A percentile compares a stretch with the other conserved stretches of the same genome.
phyloP scores from a whole-genome alignment of 768 basidiomycete genomes.

The Termitomyces sp. region DNA sequence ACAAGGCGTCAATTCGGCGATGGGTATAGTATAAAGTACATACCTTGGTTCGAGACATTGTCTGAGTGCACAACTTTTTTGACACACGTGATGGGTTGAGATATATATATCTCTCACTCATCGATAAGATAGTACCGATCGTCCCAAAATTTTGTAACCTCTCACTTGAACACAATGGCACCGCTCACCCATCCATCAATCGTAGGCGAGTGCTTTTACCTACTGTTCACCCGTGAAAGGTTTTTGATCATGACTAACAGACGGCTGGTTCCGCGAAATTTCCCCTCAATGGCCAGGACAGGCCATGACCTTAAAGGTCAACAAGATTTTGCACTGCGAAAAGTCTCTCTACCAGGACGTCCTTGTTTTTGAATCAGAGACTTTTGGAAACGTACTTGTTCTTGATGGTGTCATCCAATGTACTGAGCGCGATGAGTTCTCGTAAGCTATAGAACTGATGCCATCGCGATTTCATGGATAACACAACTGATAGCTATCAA shows the following conservation, averaged over 20 bases:
- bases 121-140: slow-evolving; percentile 6
- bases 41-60: slow-evolving; percentile 2
- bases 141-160: slow-evolving; percentile 6
- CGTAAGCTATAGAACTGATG: slow-evolving; percentile 47
- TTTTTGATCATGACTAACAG: slow-evolving; percentile 21
- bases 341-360: slow-evolving; percentile 95
- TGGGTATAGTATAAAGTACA: not conserved
- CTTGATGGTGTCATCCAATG: slow-evolving; percentile 95
- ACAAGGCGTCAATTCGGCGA: not conserved
- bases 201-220: slow-evolving; percentile 31
- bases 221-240: not conserved
- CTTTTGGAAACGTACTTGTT: slow-evolving; percentile 94
- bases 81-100: not conserved
- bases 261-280: slow-evolving; percentile 96
- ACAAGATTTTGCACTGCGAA: slow-evolving; percentile 91
- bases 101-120: not conserved
- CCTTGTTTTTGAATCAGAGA: slow-evolving; percentile 93
- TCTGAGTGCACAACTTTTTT: not conserved
- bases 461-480: not conserved
- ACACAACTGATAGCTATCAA: slow-evolving; percentile 67
- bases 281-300: slow-evolving; percentile 96
- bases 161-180: slow-evolving; percentile 31
- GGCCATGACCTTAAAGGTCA: slow-evolving; percentile 95
- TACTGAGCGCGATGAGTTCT: slow-evolving; percentile 98
- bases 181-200: slow-evolving; percentile 53